phyloP scores from a whole-genome alignment of 768 basidiomycete species.

The Lactarius hengduanensis region DNA sequence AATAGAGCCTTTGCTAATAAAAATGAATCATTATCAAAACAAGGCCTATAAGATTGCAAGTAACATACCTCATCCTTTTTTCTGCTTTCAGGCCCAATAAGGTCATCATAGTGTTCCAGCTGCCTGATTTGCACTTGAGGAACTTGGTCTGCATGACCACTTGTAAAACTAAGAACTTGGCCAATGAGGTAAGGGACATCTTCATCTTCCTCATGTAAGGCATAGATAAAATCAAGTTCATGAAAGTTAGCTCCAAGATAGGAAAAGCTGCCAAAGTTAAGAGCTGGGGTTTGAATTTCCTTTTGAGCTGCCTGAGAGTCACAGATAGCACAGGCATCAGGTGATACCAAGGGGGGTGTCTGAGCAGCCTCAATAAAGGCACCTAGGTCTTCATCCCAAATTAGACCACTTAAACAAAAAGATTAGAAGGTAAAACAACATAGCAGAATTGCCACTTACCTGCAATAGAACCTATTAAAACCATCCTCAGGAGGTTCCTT shows the following conservation, averaged over 20 bases:
- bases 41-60: neutral
- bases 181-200: conserved; percentile 48
- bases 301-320: conserved; percentile 3
- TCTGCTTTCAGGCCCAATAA: conserved; percentile 29
- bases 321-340: conserved; percentile 29
- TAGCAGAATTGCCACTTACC: conserved; percentile 41
- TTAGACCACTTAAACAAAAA: conserved; percentile 39
- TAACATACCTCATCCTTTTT: conserved; percentile 22
- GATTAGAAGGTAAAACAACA: neutral
- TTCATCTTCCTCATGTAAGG: conserved; percentile 36
- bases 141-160: conserved; percentile 28
- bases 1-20: conserved; percentile 42
- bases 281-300: conserved; percentile 27
- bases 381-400: conserved; percentile 49
- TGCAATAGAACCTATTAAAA: conserved; percentile 51
- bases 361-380: conserved; percentile 48
- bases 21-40: conserved; percentile 4
- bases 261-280: conserved; percentile 38
- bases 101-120: conserved; percentile 49
- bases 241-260: conserved; percentile 53
- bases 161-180: conserved; percentile 48
- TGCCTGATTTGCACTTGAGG: conserved; percentile 40
- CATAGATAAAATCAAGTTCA: conserved; percentile 58
- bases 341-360: conserved; percentile 35
- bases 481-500: conserved; percentile 49